Evolutionary conservation across 2,329 filamentous ascomycete species (phyloP).

Genomic region (Fusarium sp.): DNA sequence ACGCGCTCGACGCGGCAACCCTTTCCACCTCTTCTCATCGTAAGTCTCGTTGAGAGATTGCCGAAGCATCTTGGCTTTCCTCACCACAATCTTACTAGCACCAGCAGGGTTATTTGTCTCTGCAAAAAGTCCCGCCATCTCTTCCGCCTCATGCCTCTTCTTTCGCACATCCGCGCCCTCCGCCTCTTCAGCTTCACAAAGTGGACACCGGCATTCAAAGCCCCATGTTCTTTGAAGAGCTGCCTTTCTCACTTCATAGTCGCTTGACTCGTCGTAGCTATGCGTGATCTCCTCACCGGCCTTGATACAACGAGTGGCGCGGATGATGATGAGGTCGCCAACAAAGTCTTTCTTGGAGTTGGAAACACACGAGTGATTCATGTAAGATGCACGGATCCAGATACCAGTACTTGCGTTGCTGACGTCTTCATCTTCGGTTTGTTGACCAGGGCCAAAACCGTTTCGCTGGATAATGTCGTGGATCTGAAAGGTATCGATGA

Average conservation of each 20-base stretch:
- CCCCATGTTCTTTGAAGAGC: conserved; percentile 53
- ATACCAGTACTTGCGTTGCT: conserved; percentile 56
- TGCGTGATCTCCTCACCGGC: conserved; percentile 55
- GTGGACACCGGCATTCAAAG: conserved; percentile 55
- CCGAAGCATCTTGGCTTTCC: conserved; percentile 46
- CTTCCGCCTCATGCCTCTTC: conserved; percentile 38
- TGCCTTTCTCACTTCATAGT: conserved; percentile 44
- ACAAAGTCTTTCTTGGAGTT: conserved; percentile 56
- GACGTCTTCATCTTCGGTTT: conserved; percentile 48
- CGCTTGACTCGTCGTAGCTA: conserved; percentile 50
- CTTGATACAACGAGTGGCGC: conserved; percentile 52
- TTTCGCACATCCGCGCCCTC: conserved; percentile 38
- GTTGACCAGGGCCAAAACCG: conserved; percentile 52
- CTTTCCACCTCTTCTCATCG: conserved; percentile 46
- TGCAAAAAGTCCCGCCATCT: conserved; percentile 43
- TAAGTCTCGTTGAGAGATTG: conserved; percentile 49
- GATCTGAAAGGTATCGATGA: conserved; percentile 53
- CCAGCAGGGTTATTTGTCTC: conserved; percentile 3
- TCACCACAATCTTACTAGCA: conserved; percentile 39
- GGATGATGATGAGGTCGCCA: conserved; percentile 59
- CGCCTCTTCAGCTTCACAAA: conserved; percentile 53
- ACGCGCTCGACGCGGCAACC: conserved; percentile 45
- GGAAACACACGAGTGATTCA: conserved; percentile 60
- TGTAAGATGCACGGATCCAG: conserved; percentile 58
- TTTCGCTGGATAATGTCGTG: conserved; percentile 54